phyloP scores from a whole-genome alignment of 192 early-diverging fungal genomes.

The Borealophlyctis nickersoniae region DNA sequence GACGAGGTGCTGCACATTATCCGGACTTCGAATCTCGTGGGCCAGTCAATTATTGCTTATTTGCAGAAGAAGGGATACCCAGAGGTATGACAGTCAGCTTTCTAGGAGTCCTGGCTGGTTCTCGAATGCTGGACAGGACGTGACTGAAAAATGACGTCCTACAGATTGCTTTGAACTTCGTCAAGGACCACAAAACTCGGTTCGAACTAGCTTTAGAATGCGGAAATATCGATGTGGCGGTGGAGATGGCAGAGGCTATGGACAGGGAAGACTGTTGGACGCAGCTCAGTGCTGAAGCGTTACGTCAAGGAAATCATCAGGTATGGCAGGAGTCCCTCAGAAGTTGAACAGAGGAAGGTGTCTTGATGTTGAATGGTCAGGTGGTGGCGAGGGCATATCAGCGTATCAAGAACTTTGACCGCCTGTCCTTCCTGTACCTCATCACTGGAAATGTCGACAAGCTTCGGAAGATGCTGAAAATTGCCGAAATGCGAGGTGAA shows the following conservation, averaged over 20 bases:
- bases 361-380: no score
- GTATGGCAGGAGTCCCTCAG: conserved; percentile 45
- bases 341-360: no score
- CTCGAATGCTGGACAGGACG: neutral
- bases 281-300: conserved; percentile 82
- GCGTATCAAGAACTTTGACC: conserved; percentile 85
- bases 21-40: conserved; percentile 91
- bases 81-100: conserved; percentile 53
- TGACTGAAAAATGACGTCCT: neutral
- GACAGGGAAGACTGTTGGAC: conserved; percentile 89
- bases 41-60: conserved; percentile 98
- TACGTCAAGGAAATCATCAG: conserved; percentile 86
- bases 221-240: conserved; percentile 91
- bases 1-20: conserved; percentile 96
- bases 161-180: conserved; percentile 94
- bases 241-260: conserved; percentile 90
- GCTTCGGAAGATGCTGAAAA: conserved; percentile 91
- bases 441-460: conserved; percentile 90
- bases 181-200: conserved; percentile 91
- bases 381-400: conserved; percentile 91
- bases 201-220: conserved; percentile 97
- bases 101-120: neutral
- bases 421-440: conserved; percentile 93
- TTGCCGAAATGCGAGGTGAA: conserved; percentile 81
- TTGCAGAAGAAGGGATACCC: conserved; percentile 99